Evolutionary conservation across 257 asterid species (phyloP), one percentile per base, ranked within the genome.

Genomic region (Cinchona pubescens): DNA sequence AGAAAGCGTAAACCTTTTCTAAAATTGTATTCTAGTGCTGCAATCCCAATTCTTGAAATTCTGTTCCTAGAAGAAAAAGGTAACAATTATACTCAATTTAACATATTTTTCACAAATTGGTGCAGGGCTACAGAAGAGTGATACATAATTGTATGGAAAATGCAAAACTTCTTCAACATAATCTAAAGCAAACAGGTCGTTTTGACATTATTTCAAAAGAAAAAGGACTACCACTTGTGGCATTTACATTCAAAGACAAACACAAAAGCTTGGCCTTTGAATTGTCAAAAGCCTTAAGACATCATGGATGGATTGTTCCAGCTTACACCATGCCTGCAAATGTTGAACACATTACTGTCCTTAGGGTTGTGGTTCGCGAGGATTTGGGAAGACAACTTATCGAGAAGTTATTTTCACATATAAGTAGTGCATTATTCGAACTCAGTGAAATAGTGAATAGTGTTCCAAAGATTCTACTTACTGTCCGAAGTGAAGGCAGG

Each of bases 261-360:
- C 56, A 40, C 67, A 53, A 40, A 72, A n/a, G 25, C 67, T 34
- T 27, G 23, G 76, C 34, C 32, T 72, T 72, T 35, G 76, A 72
- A 55, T 37, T 72, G 35, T 72, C 76, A 11, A 59, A 72, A 35
- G 32, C 55, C 37, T 45, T 72, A 25, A 56, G 67, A 38, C 45
- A 59, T 9, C 43, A 51, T 23, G 76, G 76, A 55, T 72, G 76
- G 76, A 72, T 72, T 32, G 76, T 72, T 49, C 65, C 76, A 23
- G 65, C 67, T 34, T 72, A 72, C 32, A 72, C 76, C 29, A 72
- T 72, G 76, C 76, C 76, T 10, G 49, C 67, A 21, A 59, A 72
- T 34, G 76, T 59, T 11, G 67, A 72, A 58, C 55, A 72, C 14
- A 40, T 72, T 34, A 29, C 67, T n/a, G 76, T 72, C 13, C 67